Conservation (phyloP, 495 filamentous ascomycete species). For the Thermothielavioides terrestris region DNA sequence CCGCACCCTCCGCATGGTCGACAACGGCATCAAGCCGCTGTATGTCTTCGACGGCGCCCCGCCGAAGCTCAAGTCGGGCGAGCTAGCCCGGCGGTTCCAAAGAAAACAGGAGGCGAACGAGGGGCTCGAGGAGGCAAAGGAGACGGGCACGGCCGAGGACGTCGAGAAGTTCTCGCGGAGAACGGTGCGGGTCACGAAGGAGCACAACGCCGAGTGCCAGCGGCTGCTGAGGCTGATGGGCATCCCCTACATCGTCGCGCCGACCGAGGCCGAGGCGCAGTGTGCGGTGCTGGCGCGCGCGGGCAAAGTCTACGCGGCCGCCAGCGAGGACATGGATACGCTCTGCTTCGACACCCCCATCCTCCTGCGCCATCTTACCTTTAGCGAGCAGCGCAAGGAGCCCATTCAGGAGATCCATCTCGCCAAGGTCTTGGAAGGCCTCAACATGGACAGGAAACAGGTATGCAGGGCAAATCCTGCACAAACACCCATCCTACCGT, state of each 20-base stretch:
- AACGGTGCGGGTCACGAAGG: conserved; percentile 88
- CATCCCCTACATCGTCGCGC: conserved; percentile 87
- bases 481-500: neutral
- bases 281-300: conserved; percentile 85
- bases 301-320: conserved; percentile 93
- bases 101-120: conserved; percentile 84
- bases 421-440: conserved; percentile 70
- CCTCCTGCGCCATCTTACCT: conserved; percentile 85
- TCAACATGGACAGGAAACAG: conserved; percentile 79
- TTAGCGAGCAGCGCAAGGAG: conserved; percentile 93
- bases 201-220: conserved; percentile 95
- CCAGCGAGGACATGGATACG: conserved; percentile 98
- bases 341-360: conserved; percentile 91
- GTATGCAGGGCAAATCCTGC: conserved; percentile 29
- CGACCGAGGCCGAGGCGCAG: conserved; percentile 95
- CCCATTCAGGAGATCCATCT: conserved; percentile 93
- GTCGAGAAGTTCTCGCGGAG: conserved; percentile 95
- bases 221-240: conserved; percentile 87
- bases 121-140: conserved; percentile 87
- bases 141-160: conserved; percentile 93
- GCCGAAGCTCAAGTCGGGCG: conserved; percentile 92
- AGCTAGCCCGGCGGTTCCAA: conserved; percentile 86
- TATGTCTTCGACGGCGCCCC: conserved; percentile 97
- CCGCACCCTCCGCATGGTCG: conserved; percentile 93
- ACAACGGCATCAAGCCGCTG: conserved; percentile 96